Percentiles rank a stretch among this genome's conserved stretches.
Evolutionary conservation across 2,329 filamentous ascomycete species (phyloP).

Genomic region (Sclerotinia borealis): DNA sequence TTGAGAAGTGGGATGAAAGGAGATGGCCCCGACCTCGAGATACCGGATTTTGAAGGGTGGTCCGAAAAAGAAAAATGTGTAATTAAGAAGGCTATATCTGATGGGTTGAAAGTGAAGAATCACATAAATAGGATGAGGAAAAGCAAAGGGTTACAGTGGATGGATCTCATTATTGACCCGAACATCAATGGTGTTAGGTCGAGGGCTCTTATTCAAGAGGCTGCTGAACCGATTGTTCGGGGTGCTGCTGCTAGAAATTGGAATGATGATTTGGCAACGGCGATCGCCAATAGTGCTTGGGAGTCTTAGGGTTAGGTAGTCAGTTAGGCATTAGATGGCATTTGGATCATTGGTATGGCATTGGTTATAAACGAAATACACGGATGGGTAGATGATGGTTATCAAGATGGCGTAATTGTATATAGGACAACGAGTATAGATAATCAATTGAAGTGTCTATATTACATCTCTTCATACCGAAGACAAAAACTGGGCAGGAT

Average conservation of each 20-base stretch:
- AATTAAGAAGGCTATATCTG: not conserved
- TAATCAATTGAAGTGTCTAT: not conserved
- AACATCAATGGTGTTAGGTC: not conserved
- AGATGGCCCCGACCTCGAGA: not conserved
- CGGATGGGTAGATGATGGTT: not conserved
- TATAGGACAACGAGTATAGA: not conserved
- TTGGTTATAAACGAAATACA: not conserved
- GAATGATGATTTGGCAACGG: not conserved
- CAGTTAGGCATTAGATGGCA: not conserved
- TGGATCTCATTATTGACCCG: not conserved
- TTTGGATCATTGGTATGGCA: not conserved
- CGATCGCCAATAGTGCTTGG: slow-evolving; percentile 8
- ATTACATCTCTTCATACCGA: not conserved
- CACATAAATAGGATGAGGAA: not conserved
- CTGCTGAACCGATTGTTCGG: not conserved
- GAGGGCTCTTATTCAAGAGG: not conserved
- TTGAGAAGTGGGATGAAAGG: slow-evolving; percentile 5
- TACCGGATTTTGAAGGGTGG: not conserved
- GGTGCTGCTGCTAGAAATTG: not conserved
- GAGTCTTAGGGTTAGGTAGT: slow-evolving; percentile 4
- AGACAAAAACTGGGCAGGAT: not conserved
- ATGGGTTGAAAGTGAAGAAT: not conserved
- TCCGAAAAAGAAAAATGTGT: not conserved
- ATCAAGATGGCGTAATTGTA: not conserved
- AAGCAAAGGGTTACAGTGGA: not conserved